These are phyloP conservation scores for Yamadazyma mexicana DNA, from an alignment of 1,139 yeast species.

Conservation along the genomic window DNA sequence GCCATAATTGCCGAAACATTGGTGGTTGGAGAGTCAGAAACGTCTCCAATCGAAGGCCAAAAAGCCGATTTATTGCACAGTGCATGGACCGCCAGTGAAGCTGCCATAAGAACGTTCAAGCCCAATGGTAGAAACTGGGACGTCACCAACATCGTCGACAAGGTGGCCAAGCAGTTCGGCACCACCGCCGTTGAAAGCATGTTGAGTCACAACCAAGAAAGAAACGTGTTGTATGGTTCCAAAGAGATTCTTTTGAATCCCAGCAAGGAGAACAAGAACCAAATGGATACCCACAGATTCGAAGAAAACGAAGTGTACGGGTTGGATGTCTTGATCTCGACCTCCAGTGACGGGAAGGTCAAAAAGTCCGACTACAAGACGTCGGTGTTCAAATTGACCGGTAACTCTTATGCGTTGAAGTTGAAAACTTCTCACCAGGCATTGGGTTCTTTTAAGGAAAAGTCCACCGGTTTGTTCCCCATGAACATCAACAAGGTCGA, in stretches of 20 bases:
- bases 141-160: conserved; percentile 66
- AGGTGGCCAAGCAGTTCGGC: conserved; percentile 62
- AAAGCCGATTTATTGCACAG: conserved; percentile 72
- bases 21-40: conserved; percentile 51
- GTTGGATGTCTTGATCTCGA: conserved; percentile 66
- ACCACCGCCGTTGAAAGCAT: conserved; percentile 72
- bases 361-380: conserved; percentile 62
- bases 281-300: conserved; percentile 63
- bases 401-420: conserved; percentile 66
- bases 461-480: conserved; percentile 68
- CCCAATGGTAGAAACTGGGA: conserved; percentile 77
- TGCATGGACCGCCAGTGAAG: conserved; percentile 78
- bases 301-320: conserved; percentile 82
- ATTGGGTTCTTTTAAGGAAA: conserved; percentile 62
- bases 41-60: conserved; percentile 50
- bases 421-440: conserved; percentile 72
- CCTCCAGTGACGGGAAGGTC: conserved; percentile 71
- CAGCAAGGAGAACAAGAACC: conserved; percentile 62
- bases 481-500: conserved; percentile 65
- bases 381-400: conserved; percentile 73
- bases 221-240: conserved; percentile 71
- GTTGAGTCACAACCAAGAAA: conserved; percentile 73
- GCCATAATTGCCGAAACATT: conserved; percentile 70
- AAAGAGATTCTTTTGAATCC: conserved; percentile 81
- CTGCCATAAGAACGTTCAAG: conserved; percentile 69